phyloP scores from a whole-genome alignment of 1,284 basidiomycete genomes.

The Fomitopsis schrenkii region DNA sequence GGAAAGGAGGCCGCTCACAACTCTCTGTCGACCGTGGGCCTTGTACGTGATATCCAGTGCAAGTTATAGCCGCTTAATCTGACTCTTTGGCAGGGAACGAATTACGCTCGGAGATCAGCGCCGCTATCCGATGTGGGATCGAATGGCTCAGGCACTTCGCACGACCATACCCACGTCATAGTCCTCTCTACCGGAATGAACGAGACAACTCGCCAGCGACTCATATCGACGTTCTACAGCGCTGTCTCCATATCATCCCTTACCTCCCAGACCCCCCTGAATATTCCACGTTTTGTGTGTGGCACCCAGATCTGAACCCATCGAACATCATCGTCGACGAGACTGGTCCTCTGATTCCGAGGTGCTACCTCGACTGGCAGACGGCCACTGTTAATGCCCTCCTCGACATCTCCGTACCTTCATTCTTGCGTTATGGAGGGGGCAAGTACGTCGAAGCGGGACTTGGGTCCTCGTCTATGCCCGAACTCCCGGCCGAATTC shows the following conservation, averaged over 20 bases:
- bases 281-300: constrained; percentile 18
- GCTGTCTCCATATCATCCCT: constrained; percentile 1
- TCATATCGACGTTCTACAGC: constrained; percentile 8
- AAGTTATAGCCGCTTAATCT: not conserved
- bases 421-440: not conserved
- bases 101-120: constrained; percentile 7
- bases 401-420: not conserved
- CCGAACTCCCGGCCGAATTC: too few species aligned
- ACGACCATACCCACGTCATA: not conserved
- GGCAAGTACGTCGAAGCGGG: not conserved
- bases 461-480: not conserved
- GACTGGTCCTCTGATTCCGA: constrained; percentile 12
- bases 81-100: constrained; percentile 8
- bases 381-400: not conserved
- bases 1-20: constrained; percentile 18
- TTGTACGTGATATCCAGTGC: constrained; percentile 17
- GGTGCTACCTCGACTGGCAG: constrained; percentile 31
- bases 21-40: constrained; percentile 24
- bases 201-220: not conserved
- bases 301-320: constrained; percentile 30
- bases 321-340: constrained; percentile 28
- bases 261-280: constrained; percentile 6
- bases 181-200: not conserved
- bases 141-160: not conserved
- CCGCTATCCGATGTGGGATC: not conserved